These are phyloP conservation scores for Triticum dicoccoides DNA, from an alignment of 176 grass and related monocot species.

Conservation along the genomic window DNA sequence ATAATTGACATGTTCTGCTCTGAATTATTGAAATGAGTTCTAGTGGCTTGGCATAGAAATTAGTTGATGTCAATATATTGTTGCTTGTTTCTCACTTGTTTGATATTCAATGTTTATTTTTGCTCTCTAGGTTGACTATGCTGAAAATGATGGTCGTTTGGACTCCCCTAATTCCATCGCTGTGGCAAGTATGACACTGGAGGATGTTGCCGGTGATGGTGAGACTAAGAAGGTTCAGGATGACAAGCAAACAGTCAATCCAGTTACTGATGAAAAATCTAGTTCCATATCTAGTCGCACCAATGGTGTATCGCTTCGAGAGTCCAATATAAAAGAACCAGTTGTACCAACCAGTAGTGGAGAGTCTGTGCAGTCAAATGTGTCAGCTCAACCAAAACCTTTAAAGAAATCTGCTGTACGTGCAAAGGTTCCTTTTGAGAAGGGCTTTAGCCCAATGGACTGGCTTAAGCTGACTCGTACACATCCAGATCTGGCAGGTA, in stretches of 20 bases:
- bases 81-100: background rate
- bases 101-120: conserved; percentile 4
- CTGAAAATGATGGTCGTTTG: conserved; percentile 39
- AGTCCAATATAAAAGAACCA: conserved; percentile 26
- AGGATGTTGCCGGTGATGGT: conserved; percentile 28
- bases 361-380: conserved; percentile 31
- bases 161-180: conserved; percentile 70
- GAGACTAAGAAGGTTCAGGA: conserved; percentile 20
- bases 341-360: conserved; percentile 10
- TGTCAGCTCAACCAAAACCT: conserved; percentile 46
- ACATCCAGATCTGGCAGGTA: conserved; percentile 90
- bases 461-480: conserved; percentile 85
- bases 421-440: conserved; percentile 90
- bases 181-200: conserved; percentile 53
- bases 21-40: background rate
- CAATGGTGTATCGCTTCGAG: background rate
- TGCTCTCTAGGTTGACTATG: conserved; percentile 46
- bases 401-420: conserved; percentile 53
- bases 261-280: conserved; percentile 18
- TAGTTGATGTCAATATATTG: background rate
- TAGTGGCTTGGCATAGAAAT: background rate
- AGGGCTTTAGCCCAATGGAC: conserved; percentile 91
- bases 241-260: background rate
- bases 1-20: background rate
- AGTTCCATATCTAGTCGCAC: conserved; percentile 22